Conservation (phyloP, 805 yeast species). For the Wickerhamiella spandovensis region DNA sequence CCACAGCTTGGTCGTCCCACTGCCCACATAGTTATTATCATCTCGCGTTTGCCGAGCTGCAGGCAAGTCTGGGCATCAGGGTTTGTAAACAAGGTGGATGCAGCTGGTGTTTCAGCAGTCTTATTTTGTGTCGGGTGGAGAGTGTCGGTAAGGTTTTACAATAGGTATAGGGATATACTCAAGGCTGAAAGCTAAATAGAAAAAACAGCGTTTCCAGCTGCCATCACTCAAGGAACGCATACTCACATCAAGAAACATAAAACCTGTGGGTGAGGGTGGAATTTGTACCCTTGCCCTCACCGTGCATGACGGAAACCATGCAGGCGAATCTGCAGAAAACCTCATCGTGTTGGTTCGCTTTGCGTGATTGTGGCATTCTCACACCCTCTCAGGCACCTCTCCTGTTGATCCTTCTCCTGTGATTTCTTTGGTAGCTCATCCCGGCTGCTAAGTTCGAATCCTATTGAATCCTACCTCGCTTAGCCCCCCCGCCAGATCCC, state of each 20-base stretch:
- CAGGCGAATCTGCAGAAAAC: not conserved
- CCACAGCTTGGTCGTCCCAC: not conserved
- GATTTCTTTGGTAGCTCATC: not conserved
- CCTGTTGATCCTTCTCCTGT: not conserved
- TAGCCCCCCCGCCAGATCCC: not conserved
- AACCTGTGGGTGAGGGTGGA: not conserved
- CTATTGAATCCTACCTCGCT: not conserved
- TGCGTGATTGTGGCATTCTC: not conserved
- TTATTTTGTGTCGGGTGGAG: not conserved
- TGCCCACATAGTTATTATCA: not conserved
- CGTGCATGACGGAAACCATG: not conserved
- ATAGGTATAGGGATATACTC: not conserved
- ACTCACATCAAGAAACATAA: not conserved
- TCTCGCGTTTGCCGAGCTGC: not conserved
- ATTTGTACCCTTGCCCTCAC: not conserved
- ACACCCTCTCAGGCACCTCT: not conserved
- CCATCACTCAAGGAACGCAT: too few relatives aligned
- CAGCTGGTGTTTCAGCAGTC: not conserved
- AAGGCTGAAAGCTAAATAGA: not conserved
- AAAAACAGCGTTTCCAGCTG: not conserved
- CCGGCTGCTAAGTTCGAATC: not conserved
- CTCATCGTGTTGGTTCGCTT: not conserved
- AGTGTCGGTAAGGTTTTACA: not conserved
- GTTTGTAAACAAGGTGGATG: not conserved
- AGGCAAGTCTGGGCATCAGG: not conserved